A percentile compares a stretch with the other conserved stretches of the same genome.
Conservation (phyloP, 75 land plant species). For the Cupressus sempervirens region DNA sequence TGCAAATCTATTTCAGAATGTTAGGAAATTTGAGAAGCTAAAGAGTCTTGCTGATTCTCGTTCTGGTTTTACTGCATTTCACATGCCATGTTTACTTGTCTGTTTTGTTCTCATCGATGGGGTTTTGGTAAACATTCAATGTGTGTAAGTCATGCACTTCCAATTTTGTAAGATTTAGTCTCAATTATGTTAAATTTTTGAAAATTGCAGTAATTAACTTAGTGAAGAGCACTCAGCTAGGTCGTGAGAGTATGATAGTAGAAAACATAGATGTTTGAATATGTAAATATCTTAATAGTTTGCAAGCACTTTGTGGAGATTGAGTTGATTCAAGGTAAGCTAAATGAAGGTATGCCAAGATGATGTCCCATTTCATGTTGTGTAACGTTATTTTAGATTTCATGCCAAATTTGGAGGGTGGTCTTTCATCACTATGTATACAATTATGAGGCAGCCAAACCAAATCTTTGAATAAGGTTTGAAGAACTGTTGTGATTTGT, state of each 20-base stretch:
- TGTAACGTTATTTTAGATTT: neutral
- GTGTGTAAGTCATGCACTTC: neutral
- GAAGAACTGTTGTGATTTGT: neutral
- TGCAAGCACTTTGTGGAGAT: neutral
- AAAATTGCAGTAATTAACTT: neutral
- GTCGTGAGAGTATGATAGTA: neutral
- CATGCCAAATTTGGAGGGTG: neutral
- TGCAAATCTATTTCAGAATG: neutral
- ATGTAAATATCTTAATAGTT: neutral
- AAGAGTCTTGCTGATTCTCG: neutral
- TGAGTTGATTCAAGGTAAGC: neutral
- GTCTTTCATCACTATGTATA: neutral
- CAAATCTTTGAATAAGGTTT: neutral
- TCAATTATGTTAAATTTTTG: neutral
- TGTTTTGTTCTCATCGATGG: neutral
- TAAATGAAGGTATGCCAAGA: neutral
- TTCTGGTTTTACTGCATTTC: neutral
- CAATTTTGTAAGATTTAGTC: neutral
- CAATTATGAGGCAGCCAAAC: neutral
- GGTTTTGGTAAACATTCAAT: neutral
- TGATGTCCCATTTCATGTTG: neutral
- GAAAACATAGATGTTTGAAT: neutral
- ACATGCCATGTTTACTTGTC: neutral
- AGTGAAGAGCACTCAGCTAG: neutral
- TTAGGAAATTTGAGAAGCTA: neutral